These are phyloP conservation scores for Cyathus pygmaeus DNA, from an alignment of 1,284 basidiomycete species.

Conservation along the genomic window DNA sequence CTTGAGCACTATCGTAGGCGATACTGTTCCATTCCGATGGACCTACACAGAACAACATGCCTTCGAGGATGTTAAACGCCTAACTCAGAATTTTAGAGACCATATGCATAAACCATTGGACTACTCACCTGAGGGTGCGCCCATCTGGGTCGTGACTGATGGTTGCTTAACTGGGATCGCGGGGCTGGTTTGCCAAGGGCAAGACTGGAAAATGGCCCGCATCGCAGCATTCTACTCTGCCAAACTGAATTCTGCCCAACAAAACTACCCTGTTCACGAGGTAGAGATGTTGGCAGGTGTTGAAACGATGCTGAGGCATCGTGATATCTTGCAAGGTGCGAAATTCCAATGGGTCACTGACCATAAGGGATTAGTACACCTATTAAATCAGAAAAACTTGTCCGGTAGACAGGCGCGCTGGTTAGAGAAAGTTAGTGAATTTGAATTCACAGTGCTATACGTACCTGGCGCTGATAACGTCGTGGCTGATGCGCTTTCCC, in stretches of 20 bases:
- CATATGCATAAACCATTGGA: slow-evolving; percentile 26
- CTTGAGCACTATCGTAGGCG: slow-evolving; percentile 23
- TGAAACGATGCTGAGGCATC: slow-evolving; percentile 39
- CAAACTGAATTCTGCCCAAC: slow-evolving; percentile 37
- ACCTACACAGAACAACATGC: slow-evolving; percentile 36
- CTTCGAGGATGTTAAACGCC: slow-evolving; percentile 43
- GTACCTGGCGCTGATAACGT: slow-evolving; percentile 33
- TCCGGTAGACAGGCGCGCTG: slow-evolving; percentile 44
- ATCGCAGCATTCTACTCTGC: slow-evolving; percentile 44
- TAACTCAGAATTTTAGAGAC: slow-evolving; percentile 12
- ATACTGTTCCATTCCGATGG: slow-evolving; percentile 31
- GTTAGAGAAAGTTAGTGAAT: slow-evolving; percentile 41
- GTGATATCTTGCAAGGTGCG: slow-evolving; percentile 37
- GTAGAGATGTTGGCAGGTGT: slow-evolving; percentile 45
- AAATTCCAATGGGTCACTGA: slow-evolving; percentile 45
- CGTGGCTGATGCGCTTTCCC: slow-evolving; percentile 34
- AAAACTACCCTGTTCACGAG: slow-evolving; percentile 49
- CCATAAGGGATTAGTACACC: slow-evolving; percentile 42
- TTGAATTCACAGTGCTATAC: slow-evolving; percentile 36
- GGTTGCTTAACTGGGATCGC: slow-evolving; percentile 31
- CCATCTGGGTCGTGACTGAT: slow-evolving; percentile 33
- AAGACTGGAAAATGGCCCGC: slow-evolving; percentile 23
- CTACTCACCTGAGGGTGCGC: slow-evolving; percentile 16
- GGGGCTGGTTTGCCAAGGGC: slow-evolving; percentile 37
- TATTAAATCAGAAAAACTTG: slow-evolving; percentile 40